Evolutionary conservation across 768 basidiomycete species (phyloP).

Genomic region (Gautieria morchelliformis): DNA sequence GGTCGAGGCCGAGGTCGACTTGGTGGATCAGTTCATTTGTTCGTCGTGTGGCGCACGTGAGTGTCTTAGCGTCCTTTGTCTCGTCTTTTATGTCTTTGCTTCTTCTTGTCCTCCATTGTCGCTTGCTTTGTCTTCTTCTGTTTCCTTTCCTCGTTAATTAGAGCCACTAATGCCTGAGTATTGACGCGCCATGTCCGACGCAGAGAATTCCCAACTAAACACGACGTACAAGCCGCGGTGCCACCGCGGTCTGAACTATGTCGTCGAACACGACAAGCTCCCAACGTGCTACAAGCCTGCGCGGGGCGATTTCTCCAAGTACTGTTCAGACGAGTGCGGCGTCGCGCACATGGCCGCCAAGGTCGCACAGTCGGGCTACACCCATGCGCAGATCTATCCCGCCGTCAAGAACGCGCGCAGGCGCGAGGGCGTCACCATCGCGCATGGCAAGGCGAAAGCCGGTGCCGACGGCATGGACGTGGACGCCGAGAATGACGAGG

Average conservation of each 20-base stretch:
- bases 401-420: conserved; percentile 59
- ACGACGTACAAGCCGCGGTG: conserved; percentile 81
- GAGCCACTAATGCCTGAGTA: too few species aligned
- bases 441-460: conserved; percentile 27
- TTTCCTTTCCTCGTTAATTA: too few species aligned
- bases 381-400: conserved; percentile 61
- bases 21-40: conserved; percentile 90
- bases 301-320: conserved; percentile 78
- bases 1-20: conserved; percentile 71
- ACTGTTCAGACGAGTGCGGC: conserved; percentile 86
- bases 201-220: conserved; percentile 50
- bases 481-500: conserved; percentile 5
- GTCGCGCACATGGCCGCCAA: conserved; percentile 58
- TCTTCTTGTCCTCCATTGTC: not conserved
- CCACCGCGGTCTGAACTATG: conserved; percentile 55
- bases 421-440: conserved; percentile 55
- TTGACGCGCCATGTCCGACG: not conserved
- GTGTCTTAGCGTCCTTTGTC: conserved; percentile 20
- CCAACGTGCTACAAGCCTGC: conserved; percentile 67
- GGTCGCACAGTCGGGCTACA: conserved; percentile 52
- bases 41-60: conserved; percentile 68
- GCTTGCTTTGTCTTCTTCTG: not conserved
- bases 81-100: too few species aligned
- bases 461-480: conserved; percentile 9
- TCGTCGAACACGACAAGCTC: conserved; percentile 36